A percentile compares a stretch with the other conserved stretches of the same genome.
Evolutionary conservation across 75 land plant genomes (phyloP).

Genomic region (Adiantum capillusveneris): DNA sequence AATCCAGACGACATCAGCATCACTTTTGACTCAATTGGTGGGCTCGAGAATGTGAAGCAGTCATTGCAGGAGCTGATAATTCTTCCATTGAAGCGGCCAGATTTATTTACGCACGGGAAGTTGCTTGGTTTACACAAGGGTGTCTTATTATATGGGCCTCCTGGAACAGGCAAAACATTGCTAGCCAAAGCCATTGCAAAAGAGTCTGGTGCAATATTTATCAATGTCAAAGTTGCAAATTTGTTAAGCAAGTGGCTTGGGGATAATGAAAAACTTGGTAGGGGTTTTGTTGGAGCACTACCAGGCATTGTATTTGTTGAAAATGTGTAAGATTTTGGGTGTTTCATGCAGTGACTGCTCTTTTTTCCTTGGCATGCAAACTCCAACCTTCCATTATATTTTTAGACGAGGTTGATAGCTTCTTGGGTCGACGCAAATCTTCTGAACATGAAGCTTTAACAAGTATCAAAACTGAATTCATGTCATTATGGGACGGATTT

Average conservation of each 20-base stretch:
- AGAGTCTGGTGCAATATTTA: slow-evolving; percentile 89
- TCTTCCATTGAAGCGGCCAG: slow-evolving; percentile 82
- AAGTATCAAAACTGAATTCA: slow-evolving; percentile 98
- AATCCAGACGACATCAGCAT: slow-evolving; percentile 94
- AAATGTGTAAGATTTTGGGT: not conserved
- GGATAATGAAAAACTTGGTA: slow-evolving; percentile 96
- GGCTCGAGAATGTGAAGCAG: slow-evolving; percentile 72
- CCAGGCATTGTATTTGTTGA: too few species aligned
- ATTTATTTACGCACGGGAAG: slow-evolving; percentile 79
- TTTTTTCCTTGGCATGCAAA: slow-evolving; percentile 85
- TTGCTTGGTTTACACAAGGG: slow-evolving; percentile 89
- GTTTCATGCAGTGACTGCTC: slow-evolving; percentile 75
- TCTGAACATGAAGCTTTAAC: slow-evolving; percentile 83
- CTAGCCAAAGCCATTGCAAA: slow-evolving; percentile 86
- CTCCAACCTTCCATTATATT: slow-evolving; percentile 97
- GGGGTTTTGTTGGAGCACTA: slow-evolving; percentile 2
- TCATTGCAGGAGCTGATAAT: slow-evolving; percentile 79
- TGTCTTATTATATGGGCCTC: slow-evolving; percentile 92
- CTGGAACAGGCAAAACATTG: slow-evolving; percentile 97
- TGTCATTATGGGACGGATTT: slow-evolving; percentile 99
- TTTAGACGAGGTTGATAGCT: slow-evolving; percentile 98
- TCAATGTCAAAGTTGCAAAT: slow-evolving; percentile 84
- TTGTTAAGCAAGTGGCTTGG: slow-evolving; percentile 99
- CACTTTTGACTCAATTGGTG: slow-evolving; percentile 88
- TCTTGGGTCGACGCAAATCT: slow-evolving; percentile 82